A percentile compares a stretch with the other conserved stretches of the same genome.
phyloP scores from a whole-genome alignment of 495 filamentous ascomycete species.

The Rhypophila decipiens region DNA sequence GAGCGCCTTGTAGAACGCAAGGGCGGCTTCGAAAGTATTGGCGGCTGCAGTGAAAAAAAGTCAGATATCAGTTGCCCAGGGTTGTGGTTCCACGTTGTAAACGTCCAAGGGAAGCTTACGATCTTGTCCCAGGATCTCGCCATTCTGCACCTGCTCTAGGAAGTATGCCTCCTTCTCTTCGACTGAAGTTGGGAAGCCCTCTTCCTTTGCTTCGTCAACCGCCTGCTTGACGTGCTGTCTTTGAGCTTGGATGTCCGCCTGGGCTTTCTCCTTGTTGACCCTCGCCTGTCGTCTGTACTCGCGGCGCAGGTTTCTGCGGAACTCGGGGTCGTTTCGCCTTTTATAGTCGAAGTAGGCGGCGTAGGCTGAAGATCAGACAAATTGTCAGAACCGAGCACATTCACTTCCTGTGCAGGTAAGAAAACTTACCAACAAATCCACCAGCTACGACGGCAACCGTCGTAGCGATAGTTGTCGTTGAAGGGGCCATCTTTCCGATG shows the following conservation, averaged over 20 bases:
- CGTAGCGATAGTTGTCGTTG: conserved; percentile 61
- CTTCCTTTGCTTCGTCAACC: conserved; percentile 72
- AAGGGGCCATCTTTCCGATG: conserved; percentile 36
- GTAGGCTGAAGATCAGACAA: conserved; percentile 41
- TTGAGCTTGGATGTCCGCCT: conserved; percentile 60
- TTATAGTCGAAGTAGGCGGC: conserved; percentile 94
- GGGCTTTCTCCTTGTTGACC: conserved; percentile 69
- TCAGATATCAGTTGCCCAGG: not conserved
- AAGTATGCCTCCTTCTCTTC: conserved; percentile 83
- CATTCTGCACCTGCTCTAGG: conserved; percentile 85
- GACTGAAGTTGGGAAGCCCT: conserved; percentile 82
- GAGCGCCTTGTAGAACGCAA: conserved; percentile 94
- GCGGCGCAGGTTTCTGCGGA: conserved; percentile 76
- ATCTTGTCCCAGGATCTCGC: conserved; percentile 63
- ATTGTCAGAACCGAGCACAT: conserved; percentile 39
- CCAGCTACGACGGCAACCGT: conserved; percentile 67
- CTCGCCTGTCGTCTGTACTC: conserved; percentile 71
- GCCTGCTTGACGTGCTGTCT: conserved; percentile 62
- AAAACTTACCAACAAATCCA: conserved; percentile 62
- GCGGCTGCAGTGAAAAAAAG: conserved; percentile 43
- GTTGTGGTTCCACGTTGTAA: not conserved
- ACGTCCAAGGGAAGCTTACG: conserved; percentile 26
- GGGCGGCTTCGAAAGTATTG: conserved; percentile 73
- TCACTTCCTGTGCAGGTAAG: conserved; percentile 48
- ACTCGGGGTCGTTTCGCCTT: conserved; percentile 77